Base-by-base conservation (phyloP, 345 rosid species). In the Dimocarpus longan region DNA sequence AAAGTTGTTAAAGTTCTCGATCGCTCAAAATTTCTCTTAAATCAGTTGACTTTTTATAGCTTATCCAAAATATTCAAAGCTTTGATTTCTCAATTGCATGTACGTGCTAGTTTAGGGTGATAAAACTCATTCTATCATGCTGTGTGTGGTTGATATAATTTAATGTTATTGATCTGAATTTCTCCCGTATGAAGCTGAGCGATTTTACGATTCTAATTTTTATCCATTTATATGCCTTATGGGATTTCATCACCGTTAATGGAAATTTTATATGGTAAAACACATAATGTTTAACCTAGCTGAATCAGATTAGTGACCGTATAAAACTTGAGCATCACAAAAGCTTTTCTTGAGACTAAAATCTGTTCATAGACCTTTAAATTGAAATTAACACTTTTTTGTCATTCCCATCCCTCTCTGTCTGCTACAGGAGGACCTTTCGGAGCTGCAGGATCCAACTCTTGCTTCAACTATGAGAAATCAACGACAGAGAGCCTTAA, bases 381-480 rank as follows among this genome's bases (percentile, higher is more conserved):
- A 76, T 28, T 26, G 13, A 44, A 26, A 44, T 57, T 43, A 70
- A 40, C 50, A 37, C 2, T 37, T 18, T 21, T 62, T 73, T 73
- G 68, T 72, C 78, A 59, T 26, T 72, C 71, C 52, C 71, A 69
- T 80, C 72, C 19, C 11, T 57, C 59, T 73, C 6, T 76, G 56
- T 66, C 66, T 64, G 56, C 60, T 83, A 28, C 80, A 93, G 98
- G 91, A 90, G 60, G 96, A 92, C 43, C 98, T 95, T 81, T 71
- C 78, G 77, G 93, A 92, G 93, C 87, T 95, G 82, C 99, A 95
- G 83, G 96, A 95, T 88, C 84, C 89, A 73, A 80, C 84, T 59
- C 98, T 93, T 88, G 91, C 92, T 78, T 87, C 91, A 80, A 90
- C 88, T 44, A 91, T 95, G 86, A 93, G 86, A 88, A 82, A 85